These are phyloP conservation scores for Starmerella etchellsii DNA, from an alignment of 805 yeast species.

Conservation along the genomic window DNA sequence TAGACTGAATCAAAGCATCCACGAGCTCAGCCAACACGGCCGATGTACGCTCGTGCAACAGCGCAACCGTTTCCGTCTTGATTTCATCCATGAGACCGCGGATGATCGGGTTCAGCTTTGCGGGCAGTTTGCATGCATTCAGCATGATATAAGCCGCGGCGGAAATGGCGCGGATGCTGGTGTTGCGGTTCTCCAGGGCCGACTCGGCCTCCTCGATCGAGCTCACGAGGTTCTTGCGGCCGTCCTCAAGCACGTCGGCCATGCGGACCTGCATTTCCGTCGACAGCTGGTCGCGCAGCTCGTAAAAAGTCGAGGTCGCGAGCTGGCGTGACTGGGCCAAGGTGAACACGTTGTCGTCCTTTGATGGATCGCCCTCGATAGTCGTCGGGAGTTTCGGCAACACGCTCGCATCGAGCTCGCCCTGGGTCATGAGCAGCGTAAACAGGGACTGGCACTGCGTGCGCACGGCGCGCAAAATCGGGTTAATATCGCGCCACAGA, in stretches of 20 bases:
- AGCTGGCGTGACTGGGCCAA: slow-evolving; percentile 64
- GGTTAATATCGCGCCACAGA: slow-evolving; percentile 66
- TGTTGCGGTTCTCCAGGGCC: slow-evolving; percentile 33
- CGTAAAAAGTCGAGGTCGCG: slow-evolving; percentile 49
- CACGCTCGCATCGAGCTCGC: slow-evolving; percentile 55
- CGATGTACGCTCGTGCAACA: slow-evolving; percentile 63
- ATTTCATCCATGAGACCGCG: slow-evolving; percentile 86
- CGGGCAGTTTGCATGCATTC: slow-evolving; percentile 42
- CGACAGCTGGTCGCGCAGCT: slow-evolving; percentile 46
- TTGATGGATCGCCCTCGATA: slow-evolving; percentile 70
- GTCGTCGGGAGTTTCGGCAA: slow-evolving; percentile 76
- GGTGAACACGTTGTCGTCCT: slow-evolving; percentile 70
- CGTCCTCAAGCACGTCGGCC: slow-evolving; percentile 63
- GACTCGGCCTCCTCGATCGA: slow-evolving; percentile 59
- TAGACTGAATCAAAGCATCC: slow-evolving; percentile 39
- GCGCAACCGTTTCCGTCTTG: slow-evolving; percentile 54
- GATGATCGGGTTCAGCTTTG: slow-evolving; percentile 77
- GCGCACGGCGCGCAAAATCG: slow-evolving; percentile 71
- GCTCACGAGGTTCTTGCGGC: slow-evolving; percentile 49
- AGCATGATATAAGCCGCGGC: slow-evolving; percentile 63
- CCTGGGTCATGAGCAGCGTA: slow-evolving; percentile 63
- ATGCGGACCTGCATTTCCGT: slow-evolving; percentile 61
- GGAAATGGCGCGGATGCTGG: slow-evolving; percentile 55
- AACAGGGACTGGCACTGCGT: slow-evolving; percentile 77
- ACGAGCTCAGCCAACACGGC: slow-evolving; percentile 53